Evolutionary conservation across 176 grass and related monocot species (phyloP), one percentile per base, ranked within the genome.

Genomic region (Saccharum officinarum): DNA sequence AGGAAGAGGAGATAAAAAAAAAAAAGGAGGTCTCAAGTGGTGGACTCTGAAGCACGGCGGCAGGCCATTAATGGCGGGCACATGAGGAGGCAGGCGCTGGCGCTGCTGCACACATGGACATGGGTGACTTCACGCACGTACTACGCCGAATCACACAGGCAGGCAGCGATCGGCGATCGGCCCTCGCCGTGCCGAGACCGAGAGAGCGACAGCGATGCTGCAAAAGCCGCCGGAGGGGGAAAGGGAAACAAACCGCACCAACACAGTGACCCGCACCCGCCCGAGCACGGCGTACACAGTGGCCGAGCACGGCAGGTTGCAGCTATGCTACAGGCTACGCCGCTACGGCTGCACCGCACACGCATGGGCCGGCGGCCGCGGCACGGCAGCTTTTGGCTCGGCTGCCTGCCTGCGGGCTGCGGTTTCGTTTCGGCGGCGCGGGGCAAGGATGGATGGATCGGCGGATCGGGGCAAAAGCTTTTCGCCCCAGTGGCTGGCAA

Each of bases 401-500:
- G 45, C 47, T 16, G 47, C 47, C 49, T 52, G 49, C 18, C 52
- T 8, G 18, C 50, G 22, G 23, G 4, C 5, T 2, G n/a, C 15
- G 8, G 39, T 17, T 50, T 50, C 14, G 69, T 22, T 10, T 5
- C 69, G 38, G 8, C 1, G n/a, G 5, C 20, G 76, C 20, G 1
- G 25, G 9, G 46, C 14, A 49, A 12, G 44, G 14, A 9, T 18
- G 49, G 22, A 59, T 57, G 52, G 18, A 57, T 22, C 52, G 52
- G 50, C 50, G 25, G 17, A 72, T 82, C 68, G 65, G 72, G 83
- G 72, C 36, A 72, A 73, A 86, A 72, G 42, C 20, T 67, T 54
- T 73, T 28, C 36, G 81, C 86, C 10, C 57, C 22, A 61, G n/a
- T 23, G 31, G 23, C 62, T n/a, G 7, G 61, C 88, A 78, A 90